phyloP scores from a whole-genome alignment of 345 rosid species.

The Lepidium sativum region DNA sequence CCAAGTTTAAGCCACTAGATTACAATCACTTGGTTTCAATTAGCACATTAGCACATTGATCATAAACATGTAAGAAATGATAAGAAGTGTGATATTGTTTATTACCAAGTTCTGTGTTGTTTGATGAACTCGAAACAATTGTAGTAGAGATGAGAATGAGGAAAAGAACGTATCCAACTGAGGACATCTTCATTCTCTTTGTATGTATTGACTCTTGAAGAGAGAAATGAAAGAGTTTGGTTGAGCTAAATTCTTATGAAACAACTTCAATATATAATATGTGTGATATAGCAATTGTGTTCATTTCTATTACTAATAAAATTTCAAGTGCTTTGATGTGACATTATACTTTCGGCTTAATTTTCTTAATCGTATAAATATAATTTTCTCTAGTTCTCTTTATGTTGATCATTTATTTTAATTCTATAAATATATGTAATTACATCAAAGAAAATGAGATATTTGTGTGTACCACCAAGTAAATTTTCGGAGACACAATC shows the following conservation, averaged over 20 bases:
- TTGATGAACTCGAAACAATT: slow-evolving; percentile 8
- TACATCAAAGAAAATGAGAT: background rate
- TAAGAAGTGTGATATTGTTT: background rate
- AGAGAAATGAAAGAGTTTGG: background rate
- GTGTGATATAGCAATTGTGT: background rate
- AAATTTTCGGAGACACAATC: background rate
- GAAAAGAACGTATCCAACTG: background rate
- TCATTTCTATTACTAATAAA: background rate
- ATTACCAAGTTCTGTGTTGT: slow-evolving; percentile 20
- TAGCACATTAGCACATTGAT: no score
- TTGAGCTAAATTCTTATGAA: background rate
- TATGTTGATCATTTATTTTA: background rate
- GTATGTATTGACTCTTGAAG: background rate
- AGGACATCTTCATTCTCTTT: slow-evolving; percentile 5
- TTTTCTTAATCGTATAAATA: no score
- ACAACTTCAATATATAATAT: background rate
- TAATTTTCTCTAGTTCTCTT: slow-evolving; percentile 7
- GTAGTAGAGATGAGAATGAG: background rate
- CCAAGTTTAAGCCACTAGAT: no score
- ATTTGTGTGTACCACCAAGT: slow-evolving; percentile 2
- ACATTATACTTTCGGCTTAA: background rate
- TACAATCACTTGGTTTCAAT: no score
- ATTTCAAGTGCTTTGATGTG: background rate
- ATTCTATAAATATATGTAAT: no score
- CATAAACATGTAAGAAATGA: background rate